These are phyloP conservation scores for Boletus rubroflammeus DNA, from an alignment of 768 basidiomycete genomes.

Conservation along the genomic window DNA sequence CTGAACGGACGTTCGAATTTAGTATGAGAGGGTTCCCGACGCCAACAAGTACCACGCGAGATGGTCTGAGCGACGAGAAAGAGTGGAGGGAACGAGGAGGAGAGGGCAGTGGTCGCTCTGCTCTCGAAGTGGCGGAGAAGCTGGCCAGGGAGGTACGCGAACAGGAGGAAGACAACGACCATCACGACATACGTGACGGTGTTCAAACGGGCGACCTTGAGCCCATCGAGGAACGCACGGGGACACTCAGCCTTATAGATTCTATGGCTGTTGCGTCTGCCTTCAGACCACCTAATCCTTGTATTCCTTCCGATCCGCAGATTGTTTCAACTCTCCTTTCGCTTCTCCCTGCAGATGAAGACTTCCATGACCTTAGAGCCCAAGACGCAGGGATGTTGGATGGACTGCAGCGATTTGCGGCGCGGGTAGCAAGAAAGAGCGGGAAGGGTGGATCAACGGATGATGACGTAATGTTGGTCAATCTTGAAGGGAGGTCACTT, in stretches of 20 bases:
- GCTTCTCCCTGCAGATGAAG: conserved; percentile 54
- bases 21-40: conserved; percentile 49
- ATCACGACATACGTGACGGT: conserved; percentile 5
- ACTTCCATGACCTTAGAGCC: conserved; percentile 56
- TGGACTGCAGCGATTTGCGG: conserved; percentile 68
- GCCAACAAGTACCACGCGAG: conserved; percentile 44
- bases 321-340: conserved; percentile 64
- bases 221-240: conserved; percentile 56
- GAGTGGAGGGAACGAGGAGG: conserved; percentile 21
- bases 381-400: conserved; percentile 59
- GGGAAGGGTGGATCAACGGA: conserved; percentile 34
- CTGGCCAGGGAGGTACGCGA: conserved; percentile 49
- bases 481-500: conserved; percentile 61
- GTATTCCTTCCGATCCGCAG: conserved; percentile 75
- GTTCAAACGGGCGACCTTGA: conserved; percentile 11
- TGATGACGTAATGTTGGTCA: conserved; percentile 48
- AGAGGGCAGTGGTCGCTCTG: conserved; percentile 38
- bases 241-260: conserved; percentile 62
- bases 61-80: conserved; percentile 17
- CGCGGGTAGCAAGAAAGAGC: conserved; percentile 35
- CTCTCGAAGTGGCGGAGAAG: conserved; percentile 52
- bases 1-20: conserved; percentile 89
- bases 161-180: conserved; percentile 18
- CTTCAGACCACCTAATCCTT: conserved; percentile 81
- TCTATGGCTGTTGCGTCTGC: conserved; percentile 56